Base-by-base conservation (phyloP, 2,329 filamentous ascomycete genomes). In the Cadophora sp. region DNA sequence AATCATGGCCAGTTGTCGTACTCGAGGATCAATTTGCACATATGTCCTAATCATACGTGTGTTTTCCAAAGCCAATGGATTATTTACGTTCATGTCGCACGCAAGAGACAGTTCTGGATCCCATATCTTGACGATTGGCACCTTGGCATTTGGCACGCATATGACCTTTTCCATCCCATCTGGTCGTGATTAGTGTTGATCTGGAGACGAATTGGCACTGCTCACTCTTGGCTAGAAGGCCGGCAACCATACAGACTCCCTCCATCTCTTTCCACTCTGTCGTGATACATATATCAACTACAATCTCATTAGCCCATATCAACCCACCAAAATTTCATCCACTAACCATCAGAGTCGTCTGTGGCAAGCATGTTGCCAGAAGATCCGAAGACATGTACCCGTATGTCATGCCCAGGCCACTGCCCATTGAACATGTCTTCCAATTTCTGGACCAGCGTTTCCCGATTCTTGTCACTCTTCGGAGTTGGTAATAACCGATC, bases 31-130 rank as follows among this genome's bases (percentile, higher is more conserved):
- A 66, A 96, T 91, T 76, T 96, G 90, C 68, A 99, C 93, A 80
- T 99, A 99, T 0, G 94, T 97, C 77, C 94, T 93, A 74, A 99
- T 96, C 94, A 99, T 97, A 60, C 94, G 89, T 16, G 96, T 99
- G 76, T 99, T 99, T 79, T 98, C 94, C 68, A 99, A 83, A 4
- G 96, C 96, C 62, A 96, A 81, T 0, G 94, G 96, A 75, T 98
- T 99, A 82, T 99, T 99, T 81, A 99, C 94, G 74, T 99, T 99
- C 91, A 99, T 96, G 78, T 99, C 96, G 79, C 94, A 97, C 18
- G 94, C 92, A 60, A 99, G 84, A 71, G 90, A 84, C 66, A 97
- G 83, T 78, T 97, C 93, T 3, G 96, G 96, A 78, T 99, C 96
- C 94, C 96, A 99, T 65, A 97, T 92, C 82, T 98, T 98, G 73